These are phyloP conservation scores for Starmerella vaccinii DNA, from an alignment of 805 yeast species.

Conservation along the genomic window DNA sequence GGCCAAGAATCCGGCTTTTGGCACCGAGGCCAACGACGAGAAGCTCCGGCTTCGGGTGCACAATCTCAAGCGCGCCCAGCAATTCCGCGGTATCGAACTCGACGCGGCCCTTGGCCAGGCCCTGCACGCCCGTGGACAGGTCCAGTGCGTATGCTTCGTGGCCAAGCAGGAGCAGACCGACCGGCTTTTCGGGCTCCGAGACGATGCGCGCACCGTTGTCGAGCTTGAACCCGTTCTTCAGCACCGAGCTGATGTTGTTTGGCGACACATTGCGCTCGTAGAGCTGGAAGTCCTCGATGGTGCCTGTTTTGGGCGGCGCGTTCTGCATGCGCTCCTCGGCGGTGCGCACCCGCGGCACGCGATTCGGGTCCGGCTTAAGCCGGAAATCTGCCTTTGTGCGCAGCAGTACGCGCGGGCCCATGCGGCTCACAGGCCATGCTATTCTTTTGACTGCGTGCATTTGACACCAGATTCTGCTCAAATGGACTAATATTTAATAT, in stretches of 20 bases:
- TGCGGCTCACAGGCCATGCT: not conserved
- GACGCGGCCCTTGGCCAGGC: constrained; percentile 46
- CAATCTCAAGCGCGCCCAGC: constrained; percentile 41
- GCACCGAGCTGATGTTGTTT: constrained; percentile 43
- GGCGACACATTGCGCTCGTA: constrained; percentile 38
- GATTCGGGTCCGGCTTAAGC: constrained; percentile 24
- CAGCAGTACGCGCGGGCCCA: not conserved
- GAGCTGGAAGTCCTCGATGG: constrained; percentile 36
- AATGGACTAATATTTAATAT: too few relatives aligned
- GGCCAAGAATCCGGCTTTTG: constrained; percentile 50
- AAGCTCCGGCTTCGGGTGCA: constrained; percentile 71
- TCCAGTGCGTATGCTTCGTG: constrained; percentile 53
- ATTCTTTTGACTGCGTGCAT: not conserved
- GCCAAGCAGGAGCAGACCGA: constrained; percentile 31
- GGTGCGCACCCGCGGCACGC: constrained; percentile 22
- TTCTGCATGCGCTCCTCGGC: constrained; percentile 22
- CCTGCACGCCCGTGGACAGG: constrained; percentile 33
- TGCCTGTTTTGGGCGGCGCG: constrained; percentile 24
- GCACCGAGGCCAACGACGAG: constrained; percentile 60
- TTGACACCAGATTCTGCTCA: too few relatives aligned
- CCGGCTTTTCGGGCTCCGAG: constrained; percentile 22
- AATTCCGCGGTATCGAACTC: constrained; percentile 38
- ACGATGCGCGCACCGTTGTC: constrained; percentile 38
- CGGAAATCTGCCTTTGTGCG: constrained; percentile 16
- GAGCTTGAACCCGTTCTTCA: constrained; percentile 49